phyloP scores from a whole-genome alignment of 2,329 filamentous ascomycete species.

The Hawksworthiomyces lignivorus region DNA sequence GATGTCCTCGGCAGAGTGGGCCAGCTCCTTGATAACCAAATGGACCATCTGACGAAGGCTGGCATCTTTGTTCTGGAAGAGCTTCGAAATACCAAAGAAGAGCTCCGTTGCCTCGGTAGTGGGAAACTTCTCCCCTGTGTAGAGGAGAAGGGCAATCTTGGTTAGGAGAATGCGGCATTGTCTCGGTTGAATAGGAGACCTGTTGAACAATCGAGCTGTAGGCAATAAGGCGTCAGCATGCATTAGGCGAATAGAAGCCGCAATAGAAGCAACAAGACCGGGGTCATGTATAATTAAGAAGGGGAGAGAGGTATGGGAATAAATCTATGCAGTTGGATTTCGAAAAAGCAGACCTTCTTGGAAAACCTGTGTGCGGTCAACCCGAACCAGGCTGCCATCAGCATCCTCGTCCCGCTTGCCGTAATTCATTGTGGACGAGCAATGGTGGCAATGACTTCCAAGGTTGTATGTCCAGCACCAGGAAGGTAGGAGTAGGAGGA shows the following conservation, averaged over 20 bases:
- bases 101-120: constrained; percentile 95
- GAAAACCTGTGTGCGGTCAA: constrained; percentile 95
- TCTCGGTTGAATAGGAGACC: constrained; percentile 90
- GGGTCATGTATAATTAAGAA: too few species aligned
- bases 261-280: too few species aligned
- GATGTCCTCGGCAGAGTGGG: constrained; percentile 91
- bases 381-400: constrained; percentile 87
- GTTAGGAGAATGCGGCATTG: constrained; percentile 96
- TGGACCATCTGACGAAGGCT: constrained; percentile 98
- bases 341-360: constrained; percentile 71
- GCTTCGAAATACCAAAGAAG: constrained; percentile 98
- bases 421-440: constrained; percentile 70
- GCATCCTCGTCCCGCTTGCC: constrained; percentile 99
- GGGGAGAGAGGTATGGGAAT: too few species aligned
- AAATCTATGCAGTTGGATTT: too few species aligned
- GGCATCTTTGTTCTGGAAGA: constrained; percentile 99
- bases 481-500: too few species aligned
- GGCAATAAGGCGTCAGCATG: neutral
- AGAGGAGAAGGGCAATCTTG: constrained; percentile 92
- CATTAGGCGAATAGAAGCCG: too few species aligned
- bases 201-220: constrained; percentile 92
- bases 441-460: constrained; percentile 5
- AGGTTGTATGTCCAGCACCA: too few species aligned
- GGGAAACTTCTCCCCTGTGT: constrained; percentile 94
- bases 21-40: constrained; percentile 94